Evolutionary conservation across 345 rosid species (phyloP), one percentile per base, ranked within the genome.

Genomic region (Murraya paniculata): DNA sequence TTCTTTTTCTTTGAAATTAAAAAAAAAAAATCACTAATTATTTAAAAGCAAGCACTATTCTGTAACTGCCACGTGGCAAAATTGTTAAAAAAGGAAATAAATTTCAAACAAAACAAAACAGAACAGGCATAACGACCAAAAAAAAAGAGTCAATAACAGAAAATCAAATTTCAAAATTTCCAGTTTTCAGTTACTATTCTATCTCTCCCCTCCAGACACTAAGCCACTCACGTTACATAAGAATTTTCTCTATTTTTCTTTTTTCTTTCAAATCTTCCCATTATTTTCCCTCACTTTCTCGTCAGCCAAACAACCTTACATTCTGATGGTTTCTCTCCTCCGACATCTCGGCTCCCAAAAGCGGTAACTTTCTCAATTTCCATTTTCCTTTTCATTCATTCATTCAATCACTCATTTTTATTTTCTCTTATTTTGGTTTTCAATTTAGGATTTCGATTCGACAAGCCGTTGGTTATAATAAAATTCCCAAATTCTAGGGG

Each of bases 211-310:
- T 68, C 13, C 25, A 16, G 68, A 33, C 25, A 33, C 41, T 19
- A 3, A 53, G 13, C 39, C 35, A 3, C 45, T 30, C 67, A 6
- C 25, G 8, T 28, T 53, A 4, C 39, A 45, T 45, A 3, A 45
- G 13, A 45, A 2, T 13, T 30, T 24, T 11, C 50, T 16, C 57
- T 13, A 4, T 50, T 1, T 30, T 59, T 36, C 30, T 13, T 56
- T 28, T 48, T 38, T 61, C 41, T 7, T 38, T 2, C 18, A 70
- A 39, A 19, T n/a, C 6, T 31, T 25, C 30, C 55, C 6, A 22
- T 73, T 38, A 30, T 21, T 78, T 66, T 79, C 73, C 28, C 78
- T 64, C 72, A 25, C 48, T 78, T 72, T 78, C 81, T 72, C 72
- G 72, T 57, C n/a, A 14, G 10, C 74, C 81, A 65, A 66, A 79